Evolutionary conservation across 192 early-diverging fungal genomes (phyloP).

Genomic region (Dissophora globulifera): DNA sequence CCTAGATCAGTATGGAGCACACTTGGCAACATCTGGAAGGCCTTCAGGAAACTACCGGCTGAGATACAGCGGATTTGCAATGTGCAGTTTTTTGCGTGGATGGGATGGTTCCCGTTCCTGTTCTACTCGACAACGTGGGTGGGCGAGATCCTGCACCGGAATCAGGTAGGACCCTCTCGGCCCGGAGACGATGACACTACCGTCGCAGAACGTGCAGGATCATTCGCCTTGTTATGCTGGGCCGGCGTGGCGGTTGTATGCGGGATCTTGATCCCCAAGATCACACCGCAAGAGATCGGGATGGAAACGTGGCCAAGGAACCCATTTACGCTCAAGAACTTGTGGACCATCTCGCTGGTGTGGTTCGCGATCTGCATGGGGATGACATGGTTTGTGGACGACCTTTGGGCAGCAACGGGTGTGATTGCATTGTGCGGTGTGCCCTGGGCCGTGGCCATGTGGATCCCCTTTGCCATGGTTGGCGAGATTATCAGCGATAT

Average conservation of each 20-base stretch:
- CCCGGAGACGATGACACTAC: slow-evolving; percentile 42
- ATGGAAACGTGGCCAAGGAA: slow-evolving; percentile 35
- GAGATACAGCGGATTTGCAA: slow-evolving; percentile 83
- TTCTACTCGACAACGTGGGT: slow-evolving; percentile 89
- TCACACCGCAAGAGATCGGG: slow-evolving; percentile 50
- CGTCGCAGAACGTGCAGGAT: slow-evolving; percentile 79
- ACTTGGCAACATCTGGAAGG: slow-evolving; percentile 62
- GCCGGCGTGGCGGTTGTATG: slow-evolving; percentile 77
- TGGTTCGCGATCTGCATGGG: slow-evolving; percentile 77
- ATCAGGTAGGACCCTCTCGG: no score
- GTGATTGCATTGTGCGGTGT: slow-evolving; percentile 81
- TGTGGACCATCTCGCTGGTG: slow-evolving; percentile 81
- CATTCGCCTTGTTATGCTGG: slow-evolving; percentile 85
- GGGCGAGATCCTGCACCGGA: slow-evolving; percentile 63
- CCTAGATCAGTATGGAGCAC: slow-evolving; percentile 58
- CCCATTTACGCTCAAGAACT: slow-evolving; percentile 54
- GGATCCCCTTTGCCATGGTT: slow-evolving; percentile 94
- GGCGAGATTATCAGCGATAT: slow-evolving; percentile 76
- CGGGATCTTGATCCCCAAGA: slow-evolving; percentile 65
- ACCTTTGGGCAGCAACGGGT: slow-evolving; percentile 67
- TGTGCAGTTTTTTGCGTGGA: slow-evolving; percentile 95
- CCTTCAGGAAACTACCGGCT: slow-evolving; percentile 71
- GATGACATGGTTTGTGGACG: slow-evolving; percentile 69
- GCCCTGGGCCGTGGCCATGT: slow-evolving; percentile 88
- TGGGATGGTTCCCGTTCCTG: slow-evolving; percentile 97